Conservation (phyloP, 2,329 filamentous ascomycete genomes). For the Calonectria pauciramosa region DNA sequence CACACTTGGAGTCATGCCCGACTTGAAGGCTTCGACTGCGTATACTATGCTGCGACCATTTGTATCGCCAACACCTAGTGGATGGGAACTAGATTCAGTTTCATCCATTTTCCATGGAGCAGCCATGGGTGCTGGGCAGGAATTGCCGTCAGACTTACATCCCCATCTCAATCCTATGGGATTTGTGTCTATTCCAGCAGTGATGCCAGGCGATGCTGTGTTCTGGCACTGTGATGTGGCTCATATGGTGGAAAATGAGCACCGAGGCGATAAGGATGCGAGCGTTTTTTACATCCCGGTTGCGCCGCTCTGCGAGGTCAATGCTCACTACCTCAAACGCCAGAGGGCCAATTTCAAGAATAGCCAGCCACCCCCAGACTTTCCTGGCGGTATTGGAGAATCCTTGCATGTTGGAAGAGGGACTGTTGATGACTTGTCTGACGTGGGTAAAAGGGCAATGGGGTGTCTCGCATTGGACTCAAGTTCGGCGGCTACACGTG, state of each 20-base stretch:
- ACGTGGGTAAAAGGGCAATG: background rate
- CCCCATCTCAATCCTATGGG: background rate
- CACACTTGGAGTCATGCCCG: background rate
- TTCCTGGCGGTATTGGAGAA: conserved; percentile 1
- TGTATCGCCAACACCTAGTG: background rate
- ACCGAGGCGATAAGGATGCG: background rate
- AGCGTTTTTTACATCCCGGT: conserved; percentile 2
- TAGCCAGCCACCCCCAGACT: background rate
- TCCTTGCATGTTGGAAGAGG: background rate
- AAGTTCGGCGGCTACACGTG: background rate
- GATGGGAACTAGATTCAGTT: background rate
- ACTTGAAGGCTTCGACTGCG: background rate
- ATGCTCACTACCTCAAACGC: background rate
- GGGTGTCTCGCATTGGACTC: background rate
- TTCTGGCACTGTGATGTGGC: conserved; percentile 5
- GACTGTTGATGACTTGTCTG: background rate
- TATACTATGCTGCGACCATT: background rate
- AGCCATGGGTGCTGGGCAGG: conserved; percentile 1
- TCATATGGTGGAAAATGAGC: conserved; percentile 2
- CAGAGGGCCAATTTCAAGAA: background rate
- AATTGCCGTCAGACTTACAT: background rate
- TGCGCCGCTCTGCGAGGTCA: background rate
- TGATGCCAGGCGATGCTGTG: background rate
- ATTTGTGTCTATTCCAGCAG: background rate
- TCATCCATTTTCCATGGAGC: background rate